Base-by-base conservation (phyloP, 2,329 filamentous ascomycete species). In the Emmonsia crescens region DNA sequence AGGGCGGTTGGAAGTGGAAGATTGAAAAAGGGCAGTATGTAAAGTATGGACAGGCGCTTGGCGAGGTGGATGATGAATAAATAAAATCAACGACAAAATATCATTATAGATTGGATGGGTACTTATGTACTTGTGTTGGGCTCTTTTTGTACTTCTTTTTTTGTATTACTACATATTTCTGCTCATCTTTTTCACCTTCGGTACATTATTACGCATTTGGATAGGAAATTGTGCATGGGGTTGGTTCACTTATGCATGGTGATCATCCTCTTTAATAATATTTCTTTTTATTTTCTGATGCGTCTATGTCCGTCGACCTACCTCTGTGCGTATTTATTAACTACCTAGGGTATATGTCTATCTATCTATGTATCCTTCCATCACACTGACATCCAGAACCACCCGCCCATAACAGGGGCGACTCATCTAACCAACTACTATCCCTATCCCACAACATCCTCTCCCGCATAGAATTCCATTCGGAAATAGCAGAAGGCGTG, bases 1-100 rank as follows among this genome's bases (percentile, higher is more conserved):
- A 80, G 62, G 84, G 82, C 16, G 91, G 91, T 0, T 97, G 91
- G 83, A 83, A 81, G 64, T 99, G 94, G 93, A 82, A 81, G 33
- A 88, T 97, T 57, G 85, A 93, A 71, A 91, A 91, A 75, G 94
- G 93, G 0, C 89, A 93, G 78, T 89, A 82, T 68, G 85, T 99
- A 64, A 91, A 91, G 78, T 88, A 97, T 78, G 94, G 94, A 2
- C 83, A 99, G 77, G 86, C 88, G 8, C 74, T 99, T 63, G 94
- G 93, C 0, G 85, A 82, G 70, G 87, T 96, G 12, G 40, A 42
- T 24, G 49, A 56, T n/a, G 49, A 12, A 24, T 55, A 33, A 52
- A 52, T 42, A 6, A 21, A 24, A 21, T 24, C 12, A 27, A 24
- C 33, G 6, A 27, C 1, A 24, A 48, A 12, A 9, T 9, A 9